Conservation (phyloP, 2,329 filamentous ascomycete genomes). For the Celoporthe dispersa region DNA sequence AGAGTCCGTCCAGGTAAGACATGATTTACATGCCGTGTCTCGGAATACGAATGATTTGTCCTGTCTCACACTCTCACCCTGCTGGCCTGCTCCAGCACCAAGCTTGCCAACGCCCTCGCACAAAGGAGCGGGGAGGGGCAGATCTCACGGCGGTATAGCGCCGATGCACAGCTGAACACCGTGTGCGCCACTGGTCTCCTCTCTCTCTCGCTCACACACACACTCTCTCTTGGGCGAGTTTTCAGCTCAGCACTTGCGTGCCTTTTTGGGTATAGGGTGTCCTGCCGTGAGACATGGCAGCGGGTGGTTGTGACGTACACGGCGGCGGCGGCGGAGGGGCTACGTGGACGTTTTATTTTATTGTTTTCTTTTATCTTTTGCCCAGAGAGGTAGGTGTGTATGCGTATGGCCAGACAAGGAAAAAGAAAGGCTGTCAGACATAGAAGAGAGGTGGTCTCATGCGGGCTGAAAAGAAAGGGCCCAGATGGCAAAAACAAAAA, state of each 20-base stretch:
- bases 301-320: background rate
- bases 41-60: background rate
- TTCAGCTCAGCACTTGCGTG: background rate
- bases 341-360: background rate
- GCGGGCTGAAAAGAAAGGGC: background rate
- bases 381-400: no score
- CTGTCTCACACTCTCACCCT: background rate
- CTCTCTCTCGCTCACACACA: no score
- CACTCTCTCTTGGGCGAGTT: no score
- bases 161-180: no score
- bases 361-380: no score
- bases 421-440: background rate
- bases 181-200: background rate
- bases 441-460: background rate
- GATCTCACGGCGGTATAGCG: background rate
- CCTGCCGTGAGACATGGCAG: background rate
- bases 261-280: background rate
- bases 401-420: no score
- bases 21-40: background rate
- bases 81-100: background rate
- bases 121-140: no score
- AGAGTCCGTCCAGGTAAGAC: background rate
- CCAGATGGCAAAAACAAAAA: background rate
- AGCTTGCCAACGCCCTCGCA: background rate
- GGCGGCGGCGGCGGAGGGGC: no score